Conservation (phyloP, 2,329 filamentous ascomycete species). For the Alternaria atra region DNA sequence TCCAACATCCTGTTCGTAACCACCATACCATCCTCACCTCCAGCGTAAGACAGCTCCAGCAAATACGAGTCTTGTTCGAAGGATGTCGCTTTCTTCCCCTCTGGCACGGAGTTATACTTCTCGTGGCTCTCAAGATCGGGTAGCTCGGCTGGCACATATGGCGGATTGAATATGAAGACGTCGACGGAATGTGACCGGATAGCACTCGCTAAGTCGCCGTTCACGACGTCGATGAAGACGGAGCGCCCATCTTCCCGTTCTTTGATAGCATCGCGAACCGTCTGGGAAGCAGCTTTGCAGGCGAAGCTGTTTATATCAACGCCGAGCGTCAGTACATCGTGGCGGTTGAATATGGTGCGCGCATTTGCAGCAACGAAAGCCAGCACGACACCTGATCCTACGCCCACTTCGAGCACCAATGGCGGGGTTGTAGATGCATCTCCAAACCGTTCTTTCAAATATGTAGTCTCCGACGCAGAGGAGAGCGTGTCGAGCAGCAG, state of each 20-base stretch:
- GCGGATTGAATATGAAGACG: constrained; percentile 93
- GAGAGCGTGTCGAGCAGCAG: constrained; percentile 92
- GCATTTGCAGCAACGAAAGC: constrained; percentile 85
- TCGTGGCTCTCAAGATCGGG: constrained; percentile 62
- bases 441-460: constrained; percentile 72
- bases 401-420: constrained; percentile 84
- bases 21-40: constrained; percentile 92
- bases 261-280: constrained; percentile 64
- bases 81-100: constrained; percentile 36
- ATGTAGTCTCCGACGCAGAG: constrained; percentile 71
- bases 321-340: constrained; percentile 74
- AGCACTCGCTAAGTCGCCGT: constrained; percentile 73
- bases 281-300: constrained; percentile 76
- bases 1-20: constrained; percentile 82
- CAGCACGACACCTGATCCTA: constrained; percentile 92
- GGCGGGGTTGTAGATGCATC: constrained; percentile 42
- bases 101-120: constrained; percentile 38
- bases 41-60: constrained; percentile 86
- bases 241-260: constrained; percentile 37
- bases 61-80: constrained; percentile 87
- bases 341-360: constrained; percentile 73
- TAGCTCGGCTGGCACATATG: constrained; percentile 89
- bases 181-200: constrained; percentile 72
- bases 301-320: constrained; percentile 88
- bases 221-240: constrained; percentile 71